These are phyloP conservation scores for Zymoseptoria ardabiliae DNA, from an alignment of 2,329 filamentous ascomycete species.

Conservation along the genomic window DNA sequence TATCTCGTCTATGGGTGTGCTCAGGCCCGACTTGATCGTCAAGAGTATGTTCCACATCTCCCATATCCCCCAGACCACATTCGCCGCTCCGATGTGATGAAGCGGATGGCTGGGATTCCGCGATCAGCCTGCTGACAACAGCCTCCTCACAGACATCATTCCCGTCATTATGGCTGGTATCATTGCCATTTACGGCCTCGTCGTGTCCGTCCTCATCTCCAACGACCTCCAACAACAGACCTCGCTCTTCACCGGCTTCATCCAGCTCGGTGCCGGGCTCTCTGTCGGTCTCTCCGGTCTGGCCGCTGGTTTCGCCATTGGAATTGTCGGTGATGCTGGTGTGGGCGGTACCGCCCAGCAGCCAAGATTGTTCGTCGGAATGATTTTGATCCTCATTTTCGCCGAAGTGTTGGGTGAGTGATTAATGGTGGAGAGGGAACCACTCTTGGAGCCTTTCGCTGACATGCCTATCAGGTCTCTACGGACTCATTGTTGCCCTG, in stretches of 20 bases:
- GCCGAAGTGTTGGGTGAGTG: conserved; percentile 89
- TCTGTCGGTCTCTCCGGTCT: conserved; percentile 39
- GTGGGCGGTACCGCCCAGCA: conserved; percentile 80
- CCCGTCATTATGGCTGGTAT: conserved; percentile 99
- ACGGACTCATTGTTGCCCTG: conserved; percentile 96
- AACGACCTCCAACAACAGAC: conserved; percentile 43
- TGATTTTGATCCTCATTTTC: conserved; percentile 99
- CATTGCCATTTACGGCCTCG: conserved; percentile 80
- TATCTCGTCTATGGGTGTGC: conserved; percentile 96
- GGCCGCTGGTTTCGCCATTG: conserved; percentile 42
- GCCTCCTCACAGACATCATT: conserved; percentile 68
- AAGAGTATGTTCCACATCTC: conserved; percentile 67
- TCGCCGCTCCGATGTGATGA: neutral
- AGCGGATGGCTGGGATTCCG: neutral
- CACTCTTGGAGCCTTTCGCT: conserved; percentile 4
- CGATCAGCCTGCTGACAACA: neutral
- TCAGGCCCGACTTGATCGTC: conserved; percentile 95
- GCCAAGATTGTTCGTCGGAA: conserved; percentile 84
- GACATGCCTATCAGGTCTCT: conserved; percentile 62
- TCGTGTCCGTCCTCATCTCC: conserved; percentile 49
- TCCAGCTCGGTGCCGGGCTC: conserved; percentile 47
- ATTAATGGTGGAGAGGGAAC: neutral
- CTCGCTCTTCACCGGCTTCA: conserved; percentile 46
- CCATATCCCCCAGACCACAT: conserved; percentile 2
- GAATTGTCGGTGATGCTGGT: conserved; percentile 67